phyloP scores from a whole-genome alignment of 768 basidiomycete genomes.

The Hericium coralloides region DNA sequence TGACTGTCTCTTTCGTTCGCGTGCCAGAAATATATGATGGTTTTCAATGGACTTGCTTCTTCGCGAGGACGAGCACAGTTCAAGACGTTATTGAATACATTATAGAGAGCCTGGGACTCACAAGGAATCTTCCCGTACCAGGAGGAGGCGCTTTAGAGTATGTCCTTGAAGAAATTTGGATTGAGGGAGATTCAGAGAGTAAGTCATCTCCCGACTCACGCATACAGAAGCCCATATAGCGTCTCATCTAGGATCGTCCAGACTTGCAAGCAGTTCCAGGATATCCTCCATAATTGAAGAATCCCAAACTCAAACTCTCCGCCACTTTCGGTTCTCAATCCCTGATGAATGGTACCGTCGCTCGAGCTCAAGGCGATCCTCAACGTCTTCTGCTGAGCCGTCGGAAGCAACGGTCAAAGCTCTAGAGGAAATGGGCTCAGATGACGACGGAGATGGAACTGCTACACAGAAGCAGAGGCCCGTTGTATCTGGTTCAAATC shows the following conservation, averaged over 20 bases:
- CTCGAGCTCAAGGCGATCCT: conserved; percentile 45
- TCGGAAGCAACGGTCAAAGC: conserved; percentile 43
- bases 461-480: conserved; percentile 39
- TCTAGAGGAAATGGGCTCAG: conserved; percentile 40
- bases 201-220: conserved; percentile 16
- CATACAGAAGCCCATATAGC: neutral
- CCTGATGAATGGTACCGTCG: conserved; percentile 77
- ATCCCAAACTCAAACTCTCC: conserved; percentile 32
- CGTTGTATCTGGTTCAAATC: conserved; percentile 15
- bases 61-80: conserved; percentile 49
- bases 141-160: conserved; percentile 68
- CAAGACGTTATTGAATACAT: conserved; percentile 43
- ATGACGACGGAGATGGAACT: conserved; percentile 47
- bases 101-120: conserved; percentile 57
- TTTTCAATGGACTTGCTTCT: conserved; percentile 55
- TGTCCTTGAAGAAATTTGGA: conserved; percentile 62
- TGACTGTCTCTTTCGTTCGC: conserved; percentile 48
- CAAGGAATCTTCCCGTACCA: conserved; percentile 54
- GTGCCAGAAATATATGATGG: conserved; percentile 75
- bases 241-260: conserved; percentile 29
- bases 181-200: conserved; percentile 46
- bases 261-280: conserved; percentile 33
- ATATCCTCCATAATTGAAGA: conserved; percentile 37
- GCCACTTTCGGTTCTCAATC: conserved; percentile 54
- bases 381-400: conserved; percentile 36